These are phyloP conservation scores for Penicillium sp. DNA, from an alignment of 2,329 filamentous ascomycete species.

Conservation along the genomic window DNA sequence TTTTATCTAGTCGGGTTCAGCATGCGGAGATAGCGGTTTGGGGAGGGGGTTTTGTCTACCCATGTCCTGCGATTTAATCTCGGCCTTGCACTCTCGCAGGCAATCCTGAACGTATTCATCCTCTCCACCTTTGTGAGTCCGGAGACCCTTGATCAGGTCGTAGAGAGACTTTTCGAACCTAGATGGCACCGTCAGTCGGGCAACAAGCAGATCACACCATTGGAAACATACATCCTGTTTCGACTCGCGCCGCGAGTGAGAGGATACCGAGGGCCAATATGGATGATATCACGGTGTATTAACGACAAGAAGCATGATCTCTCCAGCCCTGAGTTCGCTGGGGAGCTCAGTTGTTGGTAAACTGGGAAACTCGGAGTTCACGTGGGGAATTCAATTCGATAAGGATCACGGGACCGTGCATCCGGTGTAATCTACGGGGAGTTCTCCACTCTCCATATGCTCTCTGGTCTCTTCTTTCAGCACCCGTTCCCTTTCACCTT, in stretches of 20 bases:
- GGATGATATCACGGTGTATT: not conserved
- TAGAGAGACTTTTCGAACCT: constrained; percentile 99
- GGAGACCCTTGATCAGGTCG: constrained; percentile 93
- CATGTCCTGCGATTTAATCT: constrained; percentile 92
- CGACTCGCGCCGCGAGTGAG: not conserved
- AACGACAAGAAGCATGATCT: not conserved
- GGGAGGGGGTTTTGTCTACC: constrained; percentile 48
- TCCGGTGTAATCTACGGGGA: not conserved
- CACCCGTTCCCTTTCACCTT: not conserved
- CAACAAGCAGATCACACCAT: not conserved
- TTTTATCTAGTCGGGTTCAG: constrained; percentile 62
- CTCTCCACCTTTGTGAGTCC: constrained; percentile 92
- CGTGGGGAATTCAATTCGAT: constrained; percentile 16
- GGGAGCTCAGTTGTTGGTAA: not conserved
- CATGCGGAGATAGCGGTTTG: not conserved
- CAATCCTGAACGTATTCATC: constrained; percentile 91
- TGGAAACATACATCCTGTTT: constrained; percentile 1
- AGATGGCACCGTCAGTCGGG: not conserved
- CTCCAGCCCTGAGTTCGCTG: not conserved
- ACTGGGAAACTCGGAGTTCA: constrained; percentile 4
- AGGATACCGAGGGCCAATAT: not conserved
- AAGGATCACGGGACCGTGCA: constrained; percentile 24
- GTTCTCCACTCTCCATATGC: constrained; percentile 2
- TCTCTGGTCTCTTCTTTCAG: not conserved
- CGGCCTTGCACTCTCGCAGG: constrained; percentile 88